Evolutionary conservation across 768 basidiomycete species (phyloP), one percentile per base, ranked within the genome.

Genomic region (Rhodosporidiobolus sp.): DNA sequence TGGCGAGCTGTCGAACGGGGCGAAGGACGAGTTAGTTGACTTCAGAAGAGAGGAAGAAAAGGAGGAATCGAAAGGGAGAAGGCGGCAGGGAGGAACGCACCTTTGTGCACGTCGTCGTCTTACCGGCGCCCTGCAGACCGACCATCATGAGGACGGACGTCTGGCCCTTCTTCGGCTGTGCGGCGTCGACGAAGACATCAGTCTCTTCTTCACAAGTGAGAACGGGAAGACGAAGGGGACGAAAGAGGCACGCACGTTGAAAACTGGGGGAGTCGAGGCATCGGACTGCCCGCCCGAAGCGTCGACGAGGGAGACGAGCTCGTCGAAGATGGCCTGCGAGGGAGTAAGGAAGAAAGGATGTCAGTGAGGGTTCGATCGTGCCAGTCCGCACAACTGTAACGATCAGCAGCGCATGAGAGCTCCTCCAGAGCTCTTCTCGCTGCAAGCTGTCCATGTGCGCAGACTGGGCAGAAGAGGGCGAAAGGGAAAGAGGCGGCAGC

Each of bases 31-130:
- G 45, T 16, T 0, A 19, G 28, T 8, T 3, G 49, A 11, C 10
- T 5, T n/a, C 9, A 17, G 30, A 6, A 57, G 62, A 19, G 38
- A 16, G 34, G 46, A 22, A 48, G 1, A n/a, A n/a, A n/a, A n/a
- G n/a, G n/a, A n/a, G n/a, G n/a, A n/a, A n/a, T n/a, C n/a, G n/a
- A n/a, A n/a, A n/a, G n/a, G 53, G 32, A 22, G 52, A 26, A 24
- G 7, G 19, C 26, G 30, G 46, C 5, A 49, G 45, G n/a, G 55
- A 19, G 30, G 49, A 19, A 49, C 32, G 45, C 12, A 83, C 82
- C 79, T 98, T 99, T 17, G 96, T 99, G 82, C 96, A 99, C 52
- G 95, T 97, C 30, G 96, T 99, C 9, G 96, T 99, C 85, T 99
- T 99, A 54, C 96, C 96, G 64, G 76, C 72, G 38, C 78, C 78